These are phyloP conservation scores for Ettlia oleoabundans DNA, from an alignment of 139 green algal species.

Conservation along the genomic window DNA sequence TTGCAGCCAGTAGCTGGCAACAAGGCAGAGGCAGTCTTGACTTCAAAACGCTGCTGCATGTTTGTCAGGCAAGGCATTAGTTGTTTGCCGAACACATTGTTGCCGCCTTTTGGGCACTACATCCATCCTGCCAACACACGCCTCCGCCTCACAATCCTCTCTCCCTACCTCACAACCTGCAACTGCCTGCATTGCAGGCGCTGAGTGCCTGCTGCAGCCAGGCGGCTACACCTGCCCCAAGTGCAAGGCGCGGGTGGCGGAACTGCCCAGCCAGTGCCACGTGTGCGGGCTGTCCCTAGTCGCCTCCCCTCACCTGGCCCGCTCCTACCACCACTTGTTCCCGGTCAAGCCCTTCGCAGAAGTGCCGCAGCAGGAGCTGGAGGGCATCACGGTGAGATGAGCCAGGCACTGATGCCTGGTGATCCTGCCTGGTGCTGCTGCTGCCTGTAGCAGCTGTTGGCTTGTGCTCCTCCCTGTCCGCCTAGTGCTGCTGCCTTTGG, in stretches of 20 bases:
- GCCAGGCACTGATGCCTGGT: no score
- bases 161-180: not conserved
- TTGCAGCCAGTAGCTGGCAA: no score
- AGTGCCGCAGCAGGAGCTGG: conserved; percentile 34
- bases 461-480: no score
- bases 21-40: no score
- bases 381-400: conserved; percentile 4
- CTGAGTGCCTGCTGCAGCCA: conserved; percentile 54
- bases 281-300: conserved; percentile 96
- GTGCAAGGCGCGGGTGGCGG: conserved; percentile 64
- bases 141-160: not conserved
- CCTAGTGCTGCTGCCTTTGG: no score
- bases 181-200: not conserved
- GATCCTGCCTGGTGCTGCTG: no score
- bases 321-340: conserved; percentile 99
- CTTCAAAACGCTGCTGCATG: no score
- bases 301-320: conserved; percentile 92
- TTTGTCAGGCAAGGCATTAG: no score
- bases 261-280: conserved; percentile 90
- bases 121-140: no score
- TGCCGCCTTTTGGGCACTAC: no score
- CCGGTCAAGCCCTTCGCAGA: conserved; percentile 85
- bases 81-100: no score
- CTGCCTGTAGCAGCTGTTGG: no score
- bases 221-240: conserved; percentile 85